phyloP scores from a whole-genome alignment of 2,329 filamentous ascomycete species.

The Ceratocystis alfenasii region DNA sequence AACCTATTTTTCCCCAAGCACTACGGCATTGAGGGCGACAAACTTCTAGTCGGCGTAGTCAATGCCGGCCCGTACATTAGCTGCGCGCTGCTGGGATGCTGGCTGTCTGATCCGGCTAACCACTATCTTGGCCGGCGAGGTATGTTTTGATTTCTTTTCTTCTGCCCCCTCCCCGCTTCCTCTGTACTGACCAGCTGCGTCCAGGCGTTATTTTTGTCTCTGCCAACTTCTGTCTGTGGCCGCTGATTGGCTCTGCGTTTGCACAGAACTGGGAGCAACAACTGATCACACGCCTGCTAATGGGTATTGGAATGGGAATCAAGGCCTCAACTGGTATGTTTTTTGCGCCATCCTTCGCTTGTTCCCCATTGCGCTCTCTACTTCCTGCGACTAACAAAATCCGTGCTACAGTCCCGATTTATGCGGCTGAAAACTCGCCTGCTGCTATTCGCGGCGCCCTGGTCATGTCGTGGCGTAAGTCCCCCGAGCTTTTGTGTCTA shows the following conservation, averaged over 20 bases:
- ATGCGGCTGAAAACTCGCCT: constrained; percentile 42
- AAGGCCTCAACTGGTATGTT: constrained; percentile 31
- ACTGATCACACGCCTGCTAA: constrained; percentile 36
- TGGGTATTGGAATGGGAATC: constrained; percentile 51
- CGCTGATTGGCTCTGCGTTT: constrained; percentile 48
- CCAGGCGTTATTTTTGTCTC: constrained; percentile 49
- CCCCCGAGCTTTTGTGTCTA: constrained; percentile 9
- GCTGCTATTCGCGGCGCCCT: constrained; percentile 42
- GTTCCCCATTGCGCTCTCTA: background rate
- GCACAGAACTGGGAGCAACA: constrained; percentile 49
- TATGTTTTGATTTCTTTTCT: background rate
- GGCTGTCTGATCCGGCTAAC: constrained; percentile 49
- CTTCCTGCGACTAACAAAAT: background rate
- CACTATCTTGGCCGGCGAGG: constrained; percentile 51
- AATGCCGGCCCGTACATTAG: constrained; percentile 37
- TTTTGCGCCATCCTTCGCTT: background rate
- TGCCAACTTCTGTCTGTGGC: constrained; percentile 48
- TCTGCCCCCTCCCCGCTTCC: background rate
- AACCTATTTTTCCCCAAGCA: constrained; percentile 46
- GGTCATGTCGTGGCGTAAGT: constrained; percentile 42
- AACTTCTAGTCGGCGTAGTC: constrained; percentile 32
- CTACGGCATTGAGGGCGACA: constrained; percentile 32
- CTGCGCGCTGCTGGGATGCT: constrained; percentile 35
- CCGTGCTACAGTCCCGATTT: constrained; percentile 36
- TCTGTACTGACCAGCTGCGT: constrained; percentile 28